Evolutionary conservation across 2,329 filamentous ascomycete species (phyloP), one percentile per base, ranked within the genome.

Genomic region (Penicillium psychrosexuale): DNA sequence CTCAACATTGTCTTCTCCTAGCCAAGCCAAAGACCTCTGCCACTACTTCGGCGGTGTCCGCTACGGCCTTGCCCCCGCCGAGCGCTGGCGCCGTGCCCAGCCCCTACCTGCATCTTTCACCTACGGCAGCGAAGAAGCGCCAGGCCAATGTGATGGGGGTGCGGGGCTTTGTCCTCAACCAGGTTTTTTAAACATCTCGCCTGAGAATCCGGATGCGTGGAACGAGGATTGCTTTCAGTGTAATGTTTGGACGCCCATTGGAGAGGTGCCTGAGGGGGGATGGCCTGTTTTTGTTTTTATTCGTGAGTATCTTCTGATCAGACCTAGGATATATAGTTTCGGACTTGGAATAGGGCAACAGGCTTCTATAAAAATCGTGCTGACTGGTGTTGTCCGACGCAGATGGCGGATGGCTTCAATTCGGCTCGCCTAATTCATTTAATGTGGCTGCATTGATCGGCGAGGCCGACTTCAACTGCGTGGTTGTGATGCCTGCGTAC

Each of bases 241-340:
- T 47, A 84, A 84, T 64, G 72, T 85, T 5, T 84, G 80, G 75
- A 72, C 82, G 37, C 82, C 82, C 3, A 61, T 67, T 19, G 80
- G 77, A 5, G 65, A 74, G n/a, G 59, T 70, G 17, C 78, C 78
- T 6, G 64, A 67, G 33, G 70, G 53, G 17, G 72, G 82, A 15
- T 84, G 82, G 81, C 82, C 82, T 5, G 81, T 84, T 0, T 74
- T 82, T 47, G 78, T 84, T 61, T 84, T 77, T 66, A 81, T 84
- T 44, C 82, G 81, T 78, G 74, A 58, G 76, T 71, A 9, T 34
- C 5, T 3, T 11, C 22, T 1, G 19, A 11, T 3, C 11, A 1
- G 19, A 9, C 8, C 1, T 19, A 6, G n/a, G n/a, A 19, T 19
- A 31, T 19, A 19, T 19, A 12, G 3, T 1, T 13, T 24, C 37